phyloP scores from a whole-genome alignment of 2,329 filamentous ascomycete genomes.

The Aspergillus pseudoviridinutans region DNA sequence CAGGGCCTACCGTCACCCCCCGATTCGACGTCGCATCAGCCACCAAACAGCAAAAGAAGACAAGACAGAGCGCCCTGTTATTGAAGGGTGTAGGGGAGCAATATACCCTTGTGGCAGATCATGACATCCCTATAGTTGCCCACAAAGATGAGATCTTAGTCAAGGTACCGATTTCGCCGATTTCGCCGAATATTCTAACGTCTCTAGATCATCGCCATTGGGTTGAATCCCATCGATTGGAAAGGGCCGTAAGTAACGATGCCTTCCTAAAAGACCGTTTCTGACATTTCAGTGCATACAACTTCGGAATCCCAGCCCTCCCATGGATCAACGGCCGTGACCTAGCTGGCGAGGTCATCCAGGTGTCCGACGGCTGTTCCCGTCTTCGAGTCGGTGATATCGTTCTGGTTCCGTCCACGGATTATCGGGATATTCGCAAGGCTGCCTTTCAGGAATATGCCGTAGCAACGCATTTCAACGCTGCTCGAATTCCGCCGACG shows the following conservation, averaged over 20 bases:
- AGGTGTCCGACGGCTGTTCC: constrained; percentile 38
- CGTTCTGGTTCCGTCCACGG: constrained; percentile 64
- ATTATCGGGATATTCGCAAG: constrained; percentile 69
- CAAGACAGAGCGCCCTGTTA: constrained; percentile 47
- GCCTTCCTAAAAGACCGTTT: neutral
- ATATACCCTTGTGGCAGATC: constrained; percentile 45
- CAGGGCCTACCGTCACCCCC: constrained; percentile 7
- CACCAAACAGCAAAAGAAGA: neutral
- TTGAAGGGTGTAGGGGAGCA: constrained; percentile 49
- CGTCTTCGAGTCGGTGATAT: constrained; percentile 56
- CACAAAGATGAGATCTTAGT: constrained; percentile 57
- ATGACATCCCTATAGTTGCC: constrained; percentile 46
- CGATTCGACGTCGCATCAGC: neutral
- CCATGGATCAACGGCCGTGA: constrained; percentile 69
- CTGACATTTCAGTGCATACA: constrained; percentile 54
- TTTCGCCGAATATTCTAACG: neutral
- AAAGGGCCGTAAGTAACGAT: constrained; percentile 59
- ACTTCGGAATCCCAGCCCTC: constrained; percentile 64
- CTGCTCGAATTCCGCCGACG: constrained; percentile 56
- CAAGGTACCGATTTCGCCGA: constrained; percentile 34
- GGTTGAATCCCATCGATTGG: constrained; percentile 74
- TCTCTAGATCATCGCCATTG: constrained; percentile 53
- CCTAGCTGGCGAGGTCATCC: constrained; percentile 61
- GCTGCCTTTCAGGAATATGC: constrained; percentile 69
- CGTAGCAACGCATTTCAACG: constrained; percentile 62